Evolutionary conservation across 169 alveolate species (phyloP), one percentile per base, ranked within the genome.

Genomic region (Sarcocystis neurona): DNA sequence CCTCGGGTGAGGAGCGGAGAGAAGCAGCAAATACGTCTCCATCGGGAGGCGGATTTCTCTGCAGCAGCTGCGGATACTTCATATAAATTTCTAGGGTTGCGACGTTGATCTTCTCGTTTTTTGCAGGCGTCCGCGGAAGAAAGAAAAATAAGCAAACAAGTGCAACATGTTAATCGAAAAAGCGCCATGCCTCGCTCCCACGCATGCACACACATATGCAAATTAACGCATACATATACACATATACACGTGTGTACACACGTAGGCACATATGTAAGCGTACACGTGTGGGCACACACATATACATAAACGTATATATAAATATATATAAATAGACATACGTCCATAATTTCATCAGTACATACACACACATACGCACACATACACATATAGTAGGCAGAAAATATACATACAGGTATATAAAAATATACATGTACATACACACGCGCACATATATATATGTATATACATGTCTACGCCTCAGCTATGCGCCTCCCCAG

Each of bases 11-110:
- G 30, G 82, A 1, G 47, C 82, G 82, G 5, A 72, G 82, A 34
- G 82, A 2, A 15, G 82, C 82, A 3, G 82, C 82, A 18, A n/a
- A 72, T 2, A 56, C 82, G 27, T 39, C 82, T 0, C 43, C 47
- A 15, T 48, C 34, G 39, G 82, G 82, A n/a, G 82, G 82, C 0
- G 82, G 82, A 72, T 18, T 72, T 8, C 82, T n/a, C 50, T n/a
- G 39, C 32, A 72, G 47, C 34, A 72, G 58, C 32, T 72, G 43
- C n/a, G 56, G 82, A 56, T 72, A 72, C 20, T 53, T 72, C 47
- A 72, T 39, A 37, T 23, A 72, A 3, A 72, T 39, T 32, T 72
- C 82, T 53, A 72, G 82, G 41, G 82, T 72, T 39, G 82, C 34
- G 56, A 56, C 43, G 20, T 37, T 27, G 30, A 72, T 39, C 82